phyloP scores from a whole-genome alignment of 345 rosid genomes.

The Aquilaria yunnanensis region DNA sequence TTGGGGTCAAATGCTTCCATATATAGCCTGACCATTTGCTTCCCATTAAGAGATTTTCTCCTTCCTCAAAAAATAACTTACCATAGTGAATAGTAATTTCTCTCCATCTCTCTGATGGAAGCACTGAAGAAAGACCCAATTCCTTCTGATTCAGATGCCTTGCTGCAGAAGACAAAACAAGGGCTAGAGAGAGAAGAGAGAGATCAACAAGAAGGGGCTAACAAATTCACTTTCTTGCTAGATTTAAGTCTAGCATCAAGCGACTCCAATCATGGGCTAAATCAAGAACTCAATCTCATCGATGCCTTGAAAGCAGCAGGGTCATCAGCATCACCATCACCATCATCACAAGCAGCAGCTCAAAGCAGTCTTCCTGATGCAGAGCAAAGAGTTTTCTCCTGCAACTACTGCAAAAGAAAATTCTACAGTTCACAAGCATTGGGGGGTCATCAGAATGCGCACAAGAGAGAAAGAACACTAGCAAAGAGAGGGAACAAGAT shows the following conservation, averaged over 20 bases:
- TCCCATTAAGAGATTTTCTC: conserved; percentile 10
- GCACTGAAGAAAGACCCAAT: conserved; percentile 21
- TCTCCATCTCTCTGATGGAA: conserved; percentile 27
- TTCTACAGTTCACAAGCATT: conserved; percentile 90
- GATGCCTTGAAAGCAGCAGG: conserved; percentile 30
- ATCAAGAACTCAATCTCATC: conserved; percentile 65
- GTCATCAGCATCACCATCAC: conserved; percentile 18
- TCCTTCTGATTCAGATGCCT: conserved; percentile 24
- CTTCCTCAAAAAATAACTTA: conserved; percentile 7
- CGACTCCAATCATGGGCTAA: conserved; percentile 27
- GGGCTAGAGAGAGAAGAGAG: conserved; percentile 17
- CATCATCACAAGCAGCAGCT: conserved; percentile 14
- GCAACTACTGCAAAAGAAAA: conserved; percentile 85
- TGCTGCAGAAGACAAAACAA: conserved; percentile 20
- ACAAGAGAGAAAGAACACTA: conserved; percentile 74
- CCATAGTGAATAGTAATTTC: not conserved
- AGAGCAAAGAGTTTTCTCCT: conserved; percentile 60
- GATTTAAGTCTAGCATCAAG: conserved; percentile 32
- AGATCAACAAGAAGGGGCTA: conserved; percentile 15
- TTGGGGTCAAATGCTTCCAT: conserved; percentile 16
- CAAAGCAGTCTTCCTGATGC: conserved; percentile 4
- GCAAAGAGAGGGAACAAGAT: conserved; percentile 63
- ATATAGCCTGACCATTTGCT: conserved; percentile 22
- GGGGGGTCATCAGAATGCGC: conserved; percentile 93
- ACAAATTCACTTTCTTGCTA: conserved; percentile 15